Evolutionary conservation across 78 protist species (phyloP).

Genomic region (Dictyostelium citrinum): DNA sequence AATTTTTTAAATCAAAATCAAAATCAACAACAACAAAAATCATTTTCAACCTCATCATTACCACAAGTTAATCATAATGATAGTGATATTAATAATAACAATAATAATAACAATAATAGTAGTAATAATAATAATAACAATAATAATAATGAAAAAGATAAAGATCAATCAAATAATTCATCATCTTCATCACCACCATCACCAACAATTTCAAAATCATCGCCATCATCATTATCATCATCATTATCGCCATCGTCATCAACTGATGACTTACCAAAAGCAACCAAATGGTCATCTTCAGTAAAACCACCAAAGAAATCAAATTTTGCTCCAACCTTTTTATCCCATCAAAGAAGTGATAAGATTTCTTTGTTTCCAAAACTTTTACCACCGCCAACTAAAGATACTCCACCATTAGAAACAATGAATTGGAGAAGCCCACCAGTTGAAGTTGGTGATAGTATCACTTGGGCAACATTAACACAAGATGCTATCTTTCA

Average conservation of each 20-base stretch:
- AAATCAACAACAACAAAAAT: neutral
- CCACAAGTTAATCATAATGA: neutral
- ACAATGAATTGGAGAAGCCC: slow-evolving; percentile 50
- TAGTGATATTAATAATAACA: neutral
- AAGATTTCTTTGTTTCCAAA: slow-evolving; percentile 29
- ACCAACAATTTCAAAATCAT: neutral
- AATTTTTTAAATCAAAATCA: neutral
- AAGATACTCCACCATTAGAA: slow-evolving; percentile 18
- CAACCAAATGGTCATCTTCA: neutral
- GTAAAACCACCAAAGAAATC: neutral
- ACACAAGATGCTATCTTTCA: slow-evolving; percentile 36
- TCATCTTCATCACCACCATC: neutral
- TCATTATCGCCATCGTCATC: slow-evolving; percentile 1
- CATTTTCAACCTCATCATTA: neutral
- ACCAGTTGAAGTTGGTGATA: neutral
- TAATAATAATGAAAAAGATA: neutral
- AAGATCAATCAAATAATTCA: neutral
- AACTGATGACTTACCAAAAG: neutral
- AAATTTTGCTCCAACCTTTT: neutral
- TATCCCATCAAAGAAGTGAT: slow-evolving; percentile 57
- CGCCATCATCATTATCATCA: neutral
- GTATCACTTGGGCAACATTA: slow-evolving; percentile 37
- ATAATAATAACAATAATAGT: neutral
- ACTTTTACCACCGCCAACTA: slow-evolving; percentile 41
- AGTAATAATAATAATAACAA: neutral